A percentile compares a stretch with the other conserved stretches of the same genome.
Conservation (phyloP, 2,329 filamentous ascomycete genomes). For the Xylaria digitata region DNA sequence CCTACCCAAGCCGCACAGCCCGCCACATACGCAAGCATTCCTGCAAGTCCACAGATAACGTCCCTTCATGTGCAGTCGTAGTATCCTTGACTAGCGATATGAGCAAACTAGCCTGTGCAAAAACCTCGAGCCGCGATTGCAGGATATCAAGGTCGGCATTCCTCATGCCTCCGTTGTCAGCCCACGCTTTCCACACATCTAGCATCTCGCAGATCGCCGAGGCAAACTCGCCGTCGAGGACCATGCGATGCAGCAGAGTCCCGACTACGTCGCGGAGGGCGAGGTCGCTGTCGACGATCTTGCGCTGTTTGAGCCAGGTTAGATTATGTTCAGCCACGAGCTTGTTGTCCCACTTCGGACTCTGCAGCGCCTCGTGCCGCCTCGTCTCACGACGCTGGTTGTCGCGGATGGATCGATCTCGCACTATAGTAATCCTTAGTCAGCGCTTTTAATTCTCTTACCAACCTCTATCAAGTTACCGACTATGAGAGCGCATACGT, state of each 20-base stretch:
- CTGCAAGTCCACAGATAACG: constrained; percentile 63
- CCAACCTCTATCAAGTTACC: no score
- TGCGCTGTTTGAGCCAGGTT: constrained; percentile 55
- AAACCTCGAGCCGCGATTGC: constrained; percentile 54
- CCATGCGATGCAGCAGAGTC: constrained; percentile 63
- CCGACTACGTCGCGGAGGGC: constrained; percentile 58
- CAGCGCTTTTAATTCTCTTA: background rate
- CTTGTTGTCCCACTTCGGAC: constrained; percentile 63
- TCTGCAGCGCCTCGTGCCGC: constrained; percentile 63
- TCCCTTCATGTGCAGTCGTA: constrained; percentile 59
- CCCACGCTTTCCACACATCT: constrained; percentile 65
- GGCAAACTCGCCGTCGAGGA: constrained; percentile 60
- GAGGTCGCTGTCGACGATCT: constrained; percentile 44
- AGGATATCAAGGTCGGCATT: constrained; percentile 57
- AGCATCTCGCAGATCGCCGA: constrained; percentile 57
- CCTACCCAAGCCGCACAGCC: constrained; percentile 62
- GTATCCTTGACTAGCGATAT: constrained; percentile 61
- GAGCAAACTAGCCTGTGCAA: constrained; percentile 62
- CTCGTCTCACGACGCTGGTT: constrained; percentile 59
- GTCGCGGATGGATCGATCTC: constrained; percentile 54
- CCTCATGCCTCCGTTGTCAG: constrained; percentile 66
- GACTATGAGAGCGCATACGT: constrained; percentile 42
- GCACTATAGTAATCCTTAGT: constrained; percentile 50
- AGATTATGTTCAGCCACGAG: constrained; percentile 59
- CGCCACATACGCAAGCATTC: constrained; percentile 67